Percentiles rank a stretch among this genome's conserved stretches.
Conservation (phyloP, 2,329 filamentous ascomycete species). For the Verticillium isaacii region DNA sequence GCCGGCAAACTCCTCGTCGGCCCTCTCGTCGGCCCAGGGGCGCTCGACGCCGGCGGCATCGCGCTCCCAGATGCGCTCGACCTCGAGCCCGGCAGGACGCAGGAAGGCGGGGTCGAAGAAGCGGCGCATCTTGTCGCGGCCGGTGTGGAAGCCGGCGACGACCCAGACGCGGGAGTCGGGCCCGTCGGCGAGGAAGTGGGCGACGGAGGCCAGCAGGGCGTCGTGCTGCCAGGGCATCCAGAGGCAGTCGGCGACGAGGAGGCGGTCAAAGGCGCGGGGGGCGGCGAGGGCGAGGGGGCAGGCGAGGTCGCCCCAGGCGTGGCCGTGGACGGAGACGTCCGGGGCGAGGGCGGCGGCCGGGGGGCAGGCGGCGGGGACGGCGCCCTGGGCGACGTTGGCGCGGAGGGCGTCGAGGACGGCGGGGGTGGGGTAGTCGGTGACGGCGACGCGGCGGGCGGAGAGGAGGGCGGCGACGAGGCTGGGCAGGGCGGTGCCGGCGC, state of each 20-base stretch:
- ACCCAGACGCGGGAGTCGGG: slow-evolving; percentile 52
- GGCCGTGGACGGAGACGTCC: slow-evolving; percentile 43
- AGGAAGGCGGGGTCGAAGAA: slow-evolving; percentile 56
- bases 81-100: slow-evolving; percentile 44
- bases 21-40: slow-evolving; percentile 56
- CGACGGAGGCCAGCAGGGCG: slow-evolving; percentile 59
- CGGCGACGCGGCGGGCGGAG: slow-evolving; percentile 45
- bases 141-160: slow-evolving; percentile 70
- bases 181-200: slow-evolving; percentile 50
- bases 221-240: slow-evolving; percentile 72
- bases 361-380: slow-evolving; percentile 29
- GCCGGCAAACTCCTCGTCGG: slow-evolving; percentile 54
- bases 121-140: slow-evolving; percentile 56
- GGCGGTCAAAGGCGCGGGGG: slow-evolving; percentile 47
- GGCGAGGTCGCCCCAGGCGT: slow-evolving; percentile 58
- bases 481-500: slow-evolving; percentile 57
- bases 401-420: slow-evolving; percentile 54
- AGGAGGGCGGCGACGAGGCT: slow-evolving; percentile 43
- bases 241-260: slow-evolving; percentile 68
- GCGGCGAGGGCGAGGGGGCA: slow-evolving; percentile 21
- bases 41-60: slow-evolving; percentile 61
- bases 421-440: slow-evolving; percentile 65
- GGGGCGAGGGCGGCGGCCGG: slow-evolving; percentile 15
- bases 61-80: slow-evolving; percentile 65
- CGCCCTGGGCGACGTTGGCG: slow-evolving; percentile 52